Base-by-base conservation (phyloP, 139 green algal genomes). In the Coelastrella sp. region DNA sequence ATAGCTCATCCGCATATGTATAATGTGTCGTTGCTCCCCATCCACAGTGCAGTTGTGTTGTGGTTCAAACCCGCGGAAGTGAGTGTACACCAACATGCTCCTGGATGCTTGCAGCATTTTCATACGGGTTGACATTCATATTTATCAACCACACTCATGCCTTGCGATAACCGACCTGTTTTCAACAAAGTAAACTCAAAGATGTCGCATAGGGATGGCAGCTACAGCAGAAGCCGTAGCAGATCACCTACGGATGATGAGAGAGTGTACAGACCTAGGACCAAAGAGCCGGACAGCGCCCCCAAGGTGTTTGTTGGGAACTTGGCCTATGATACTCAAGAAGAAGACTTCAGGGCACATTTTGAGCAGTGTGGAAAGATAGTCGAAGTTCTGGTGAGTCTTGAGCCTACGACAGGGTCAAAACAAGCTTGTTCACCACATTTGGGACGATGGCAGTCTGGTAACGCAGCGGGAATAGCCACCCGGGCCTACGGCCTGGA, bases 261-360 rank as follows among this genome's bases (percentile, higher is more conserved):
- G 15, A 14, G 63, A 17, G 63, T 22, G 63, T 70, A 70, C 63
- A 14, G 63, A 6, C 63, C 63, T 22, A 70, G 63, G 63, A 70
- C 63, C 12, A 76, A 76, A 27, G 68, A 57, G 24, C 74, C 25
- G 25, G 82, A 87, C n/a, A 35, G 60, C 19, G 82, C 82, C 19
- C 82, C 82, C 6, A 87, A 87, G 17, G 12, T 87, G 7, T 87
- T 87, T 57, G 27, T 87, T 10, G 82, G 82, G 24, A 87, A 87
- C 82, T 22, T 87, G 22, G 60, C 82, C 7, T 78, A 78, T 49
- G 24, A 25, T 70, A 78, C 35, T 65, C n/a, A 56, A 14, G 82
- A 87, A 9, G 20, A 20, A 10, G 82, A 87, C 19, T 58, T 87
- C 10, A 61, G 57, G 65, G 63, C 63, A 7, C 82, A 87, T 25